A percentile compares a stretch with the other conserved stretches of the same genome.
Conservation (phyloP, 345 rosid genomes). For the Streptanthus diversifolius region DNA sequence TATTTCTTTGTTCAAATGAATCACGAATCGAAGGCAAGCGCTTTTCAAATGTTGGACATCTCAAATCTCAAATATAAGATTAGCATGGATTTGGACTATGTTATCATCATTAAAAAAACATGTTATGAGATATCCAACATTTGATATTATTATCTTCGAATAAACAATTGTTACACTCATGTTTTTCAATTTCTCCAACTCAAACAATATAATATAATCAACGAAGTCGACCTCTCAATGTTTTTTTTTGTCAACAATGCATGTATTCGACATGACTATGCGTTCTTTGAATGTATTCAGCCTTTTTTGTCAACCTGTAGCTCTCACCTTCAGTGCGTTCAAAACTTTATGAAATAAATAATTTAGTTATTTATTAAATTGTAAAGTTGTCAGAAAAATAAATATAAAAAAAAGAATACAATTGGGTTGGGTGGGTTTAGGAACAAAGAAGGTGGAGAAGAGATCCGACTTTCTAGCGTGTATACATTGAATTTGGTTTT, state of each 20-base stretch:
- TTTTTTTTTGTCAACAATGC: constrained; percentile 18
- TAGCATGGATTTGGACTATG: constrained; percentile 15
- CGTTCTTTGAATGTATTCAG: constrained; percentile 16
- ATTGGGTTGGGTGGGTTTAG: constrained; percentile 26
- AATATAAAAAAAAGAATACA: constrained; percentile 3
- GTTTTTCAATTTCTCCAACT: background rate
- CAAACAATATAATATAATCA: background rate
- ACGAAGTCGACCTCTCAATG: background rate
- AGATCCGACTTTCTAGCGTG: constrained; percentile 41
- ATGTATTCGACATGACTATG: constrained; percentile 11
- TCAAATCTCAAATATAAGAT: background rate
- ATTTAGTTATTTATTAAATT: too few species aligned
- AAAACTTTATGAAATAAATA: constrained; percentile 15
- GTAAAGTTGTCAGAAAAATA: constrained; percentile 8
- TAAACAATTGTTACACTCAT: constrained; percentile 17
- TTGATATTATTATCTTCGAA: background rate
- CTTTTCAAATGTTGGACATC: background rate
- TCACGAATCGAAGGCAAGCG: background rate
- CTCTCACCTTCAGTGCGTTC: constrained; percentile 17
- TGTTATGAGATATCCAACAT: constrained; percentile 21
- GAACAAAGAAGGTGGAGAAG: constrained; percentile 46
- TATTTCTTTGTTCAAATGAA: background rate
- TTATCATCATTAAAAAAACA: constrained; percentile 18
- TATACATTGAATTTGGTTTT: constrained; percentile 60
- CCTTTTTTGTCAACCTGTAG: constrained; percentile 14